phyloP scores from a whole-genome alignment of 2,329 filamentous ascomycete species.

The Cladophialophora exuberans region DNA sequence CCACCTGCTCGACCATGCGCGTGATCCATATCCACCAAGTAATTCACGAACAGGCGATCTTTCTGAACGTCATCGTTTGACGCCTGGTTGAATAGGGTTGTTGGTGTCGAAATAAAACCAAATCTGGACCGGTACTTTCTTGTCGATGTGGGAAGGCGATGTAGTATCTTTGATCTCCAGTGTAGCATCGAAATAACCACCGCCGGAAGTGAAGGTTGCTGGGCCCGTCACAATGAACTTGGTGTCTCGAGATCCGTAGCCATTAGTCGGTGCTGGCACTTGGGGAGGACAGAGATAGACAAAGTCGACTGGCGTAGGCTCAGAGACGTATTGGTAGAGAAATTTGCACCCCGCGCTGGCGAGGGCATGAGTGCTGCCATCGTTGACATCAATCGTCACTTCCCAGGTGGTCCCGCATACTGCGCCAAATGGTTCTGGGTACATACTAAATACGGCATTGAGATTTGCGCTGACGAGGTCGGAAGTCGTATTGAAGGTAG shows the following conservation, averaged over 20 bases:
- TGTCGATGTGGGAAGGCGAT: background rate
- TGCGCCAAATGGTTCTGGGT: background rate
- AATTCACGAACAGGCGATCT: background rate
- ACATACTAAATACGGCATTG: slow-evolving; percentile 1
- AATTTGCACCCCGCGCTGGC: slow-evolving; percentile 5
- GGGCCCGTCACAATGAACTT: slow-evolving; percentile 7
- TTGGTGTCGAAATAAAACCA: background rate
- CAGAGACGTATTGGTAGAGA: slow-evolving; percentile 3
- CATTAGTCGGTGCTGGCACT: background rate
- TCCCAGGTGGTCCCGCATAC: slow-evolving; percentile 8
- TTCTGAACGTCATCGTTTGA: background rate
- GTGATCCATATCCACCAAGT: background rate
- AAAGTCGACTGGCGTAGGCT: slow-evolving; percentile 4
- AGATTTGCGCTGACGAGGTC: background rate
- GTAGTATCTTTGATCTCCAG: background rate
- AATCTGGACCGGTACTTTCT: slow-evolving; percentile 1
- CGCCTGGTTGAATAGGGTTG: background rate
- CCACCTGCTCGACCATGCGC: too few relatives aligned
- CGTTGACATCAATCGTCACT: slow-evolving; percentile 3
- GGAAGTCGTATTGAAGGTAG: background rate
- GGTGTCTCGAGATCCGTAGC: slow-evolving; percentile 3
- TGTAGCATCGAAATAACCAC: background rate
- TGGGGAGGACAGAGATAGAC: slow-evolving; percentile 8
- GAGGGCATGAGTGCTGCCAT: background rate
- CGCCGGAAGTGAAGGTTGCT: background rate